Evolutionary conservation across 108 stramenopile genomes (phyloP).

Genomic region (Cyclotella kingstonii): DNA sequence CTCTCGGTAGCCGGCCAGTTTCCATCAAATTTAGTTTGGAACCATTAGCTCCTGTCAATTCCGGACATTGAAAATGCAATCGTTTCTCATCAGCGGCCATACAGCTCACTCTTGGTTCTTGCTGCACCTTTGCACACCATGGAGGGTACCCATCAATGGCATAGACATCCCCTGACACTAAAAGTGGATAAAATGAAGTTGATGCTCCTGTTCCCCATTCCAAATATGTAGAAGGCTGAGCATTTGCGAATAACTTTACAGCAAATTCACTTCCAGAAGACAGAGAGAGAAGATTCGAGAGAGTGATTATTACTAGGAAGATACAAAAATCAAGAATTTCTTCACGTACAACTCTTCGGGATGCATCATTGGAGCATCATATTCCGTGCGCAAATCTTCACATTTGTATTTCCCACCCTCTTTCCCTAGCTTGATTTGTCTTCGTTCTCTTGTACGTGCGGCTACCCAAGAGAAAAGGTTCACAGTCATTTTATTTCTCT

Average conservation of each 20-base stretch:
- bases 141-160: constrained; percentile 31
- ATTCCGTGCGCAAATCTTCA: constrained; percentile 4
- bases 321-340: neutral
- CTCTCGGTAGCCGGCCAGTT: constrained; percentile 1
- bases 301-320: neutral
- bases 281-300: neutral
- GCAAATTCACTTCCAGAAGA: constrained; percentile 1
- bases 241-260: constrained; percentile 13
- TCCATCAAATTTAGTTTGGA: neutral
- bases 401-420: neutral
- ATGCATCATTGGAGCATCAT: constrained; percentile 16
- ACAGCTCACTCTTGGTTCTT: constrained; percentile 19
- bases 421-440: neutral
- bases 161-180: constrained; percentile 6
- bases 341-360: constrained; percentile 22
- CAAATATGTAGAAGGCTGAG: constrained; percentile 6
- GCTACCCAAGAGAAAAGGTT: neutral
- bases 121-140: constrained; percentile 15
- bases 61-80: constrained; percentile 12
- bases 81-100: constrained; percentile 3
- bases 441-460: neutral
- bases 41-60: constrained; percentile 13
- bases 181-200: constrained; percentile 25
- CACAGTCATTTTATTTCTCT: neutral
- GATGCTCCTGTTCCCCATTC: constrained; percentile 28